Conservation (phyloP, 371 early-diverging fungal species). For the Mucor ambiguus region DNA sequence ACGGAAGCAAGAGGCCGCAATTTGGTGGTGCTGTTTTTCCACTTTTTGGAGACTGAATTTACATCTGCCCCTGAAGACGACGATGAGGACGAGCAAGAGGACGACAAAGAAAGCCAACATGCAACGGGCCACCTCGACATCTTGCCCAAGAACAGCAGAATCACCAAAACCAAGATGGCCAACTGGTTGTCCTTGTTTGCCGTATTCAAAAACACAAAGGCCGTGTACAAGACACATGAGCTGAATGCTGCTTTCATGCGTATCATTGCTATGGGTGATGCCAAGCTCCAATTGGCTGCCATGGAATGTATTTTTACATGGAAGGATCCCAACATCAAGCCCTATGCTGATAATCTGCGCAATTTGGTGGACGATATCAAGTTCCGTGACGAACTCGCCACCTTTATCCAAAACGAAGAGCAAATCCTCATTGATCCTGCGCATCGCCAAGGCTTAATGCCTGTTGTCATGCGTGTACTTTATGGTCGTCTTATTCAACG, state of each 20-base stretch:
- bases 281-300: conserved; percentile 75
- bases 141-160: conserved; percentile 44
- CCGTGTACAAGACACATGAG: conserved; percentile 50
- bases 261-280: conserved; percentile 81
- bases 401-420: conserved; percentile 67
- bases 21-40: conserved; percentile 78
- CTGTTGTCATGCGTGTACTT: conserved; percentile 80
- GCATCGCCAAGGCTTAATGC: conserved; percentile 73
- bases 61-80: conserved; percentile 49
- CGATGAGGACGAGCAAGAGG: conserved; percentile 31
- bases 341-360: conserved; percentile 76
- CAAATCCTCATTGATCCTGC: conserved; percentile 60
- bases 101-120: conserved; percentile 29
- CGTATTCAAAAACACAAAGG: conserved; percentile 70
- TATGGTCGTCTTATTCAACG: conserved; percentile 89
- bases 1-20: conserved; percentile 74
- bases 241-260: conserved; percentile 68
- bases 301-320: conserved; percentile 84
- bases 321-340: conserved; percentile 67
- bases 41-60: conserved; percentile 66
- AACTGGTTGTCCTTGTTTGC: conserved; percentile 77
- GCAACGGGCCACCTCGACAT: conserved; percentile 29
- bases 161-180: conserved; percentile 53
- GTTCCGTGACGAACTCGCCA: conserved; percentile 88
- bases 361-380: conserved; percentile 80